Conservation (phyloP, 2,329 filamentous ascomycete genomes). For the Zarea fungicola region DNA sequence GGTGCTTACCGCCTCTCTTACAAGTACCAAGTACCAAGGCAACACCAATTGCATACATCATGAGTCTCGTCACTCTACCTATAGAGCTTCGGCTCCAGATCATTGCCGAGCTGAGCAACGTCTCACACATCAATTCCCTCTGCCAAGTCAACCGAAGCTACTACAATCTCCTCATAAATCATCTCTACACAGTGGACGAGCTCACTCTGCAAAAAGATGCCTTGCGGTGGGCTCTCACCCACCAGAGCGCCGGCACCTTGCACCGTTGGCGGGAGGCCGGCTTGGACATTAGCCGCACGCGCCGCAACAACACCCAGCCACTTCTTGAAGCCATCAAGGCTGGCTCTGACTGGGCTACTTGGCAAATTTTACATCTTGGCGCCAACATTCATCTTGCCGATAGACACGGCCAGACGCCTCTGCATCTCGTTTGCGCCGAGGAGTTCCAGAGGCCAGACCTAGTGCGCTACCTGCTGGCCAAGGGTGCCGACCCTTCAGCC, state of each 20-base stretch:
- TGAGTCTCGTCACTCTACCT: slow-evolving; percentile 8
- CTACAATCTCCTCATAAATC: slow-evolving; percentile 9
- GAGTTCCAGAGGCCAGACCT: slow-evolving; percentile 4
- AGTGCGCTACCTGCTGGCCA: slow-evolving; percentile 9
- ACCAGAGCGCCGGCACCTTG: slow-evolving; percentile 8
- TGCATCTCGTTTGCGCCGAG: slow-evolving; percentile 9
- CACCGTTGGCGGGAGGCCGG: slow-evolving; percentile 8
- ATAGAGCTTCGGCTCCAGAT: slow-evolving; percentile 11
- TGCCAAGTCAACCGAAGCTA: slow-evolving; percentile 10
- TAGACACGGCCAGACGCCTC: background rate
- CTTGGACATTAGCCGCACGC: slow-evolving; percentile 8
- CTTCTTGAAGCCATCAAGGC: slow-evolving; percentile 10
- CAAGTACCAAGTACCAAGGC: background rate
- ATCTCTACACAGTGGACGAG: slow-evolving; percentile 12
- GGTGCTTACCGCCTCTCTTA: slow-evolving; percentile 1
- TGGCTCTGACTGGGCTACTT: slow-evolving; percentile 10
- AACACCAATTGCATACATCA: background rate
- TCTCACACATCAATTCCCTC: slow-evolving; percentile 10
- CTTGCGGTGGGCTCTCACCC: slow-evolving; percentile 9
- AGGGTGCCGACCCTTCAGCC: background rate
- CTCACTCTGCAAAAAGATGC: slow-evolving; percentile 10
- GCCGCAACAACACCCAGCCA: slow-evolving; percentile 6
- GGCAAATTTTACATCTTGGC: slow-evolving; percentile 9
- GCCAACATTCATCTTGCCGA: slow-evolving; percentile 6
- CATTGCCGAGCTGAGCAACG: slow-evolving; percentile 1